These are phyloP conservation scores for Stellera chamaejasme DNA, from an alignment of 345 rosid genomes.

Conservation along the genomic window DNA sequence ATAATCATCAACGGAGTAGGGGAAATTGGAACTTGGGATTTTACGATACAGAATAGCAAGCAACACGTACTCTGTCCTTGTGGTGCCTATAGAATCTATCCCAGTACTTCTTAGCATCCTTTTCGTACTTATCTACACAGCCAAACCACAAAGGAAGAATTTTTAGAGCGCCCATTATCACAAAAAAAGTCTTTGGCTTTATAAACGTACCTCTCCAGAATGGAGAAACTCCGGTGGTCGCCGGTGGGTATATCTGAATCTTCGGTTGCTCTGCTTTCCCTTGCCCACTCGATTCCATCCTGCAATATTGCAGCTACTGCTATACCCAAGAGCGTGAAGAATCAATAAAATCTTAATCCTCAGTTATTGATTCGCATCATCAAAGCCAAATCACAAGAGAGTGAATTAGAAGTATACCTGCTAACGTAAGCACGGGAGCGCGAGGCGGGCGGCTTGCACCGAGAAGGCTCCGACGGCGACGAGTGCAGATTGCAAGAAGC, in stretches of 20 bases:
- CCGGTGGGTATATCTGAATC: slow-evolving; percentile 61
- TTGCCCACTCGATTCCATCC: slow-evolving; percentile 28
- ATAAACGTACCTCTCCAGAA: slow-evolving; percentile 62
- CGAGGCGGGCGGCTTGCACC: too few relatives aligned
- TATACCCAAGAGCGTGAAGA: too few relatives aligned
- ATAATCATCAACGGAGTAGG: too few relatives aligned
- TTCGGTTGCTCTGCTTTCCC: slow-evolving; percentile 28
- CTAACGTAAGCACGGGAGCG: too few relatives aligned
- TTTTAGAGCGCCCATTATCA: not conserved
- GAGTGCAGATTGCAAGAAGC: too few relatives aligned
- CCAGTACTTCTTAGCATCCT: slow-evolving; percentile 86
- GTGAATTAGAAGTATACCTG: too few relatives aligned
- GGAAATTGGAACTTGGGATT: too few relatives aligned
- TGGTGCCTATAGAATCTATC: slow-evolving; percentile 80
- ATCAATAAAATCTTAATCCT: too few relatives aligned
- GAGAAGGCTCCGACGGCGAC: too few relatives aligned
- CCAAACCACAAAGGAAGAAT: slow-evolving; percentile 4
- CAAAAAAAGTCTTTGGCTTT: not conserved
- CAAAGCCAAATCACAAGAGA: not conserved
- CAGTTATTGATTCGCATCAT: not conserved
- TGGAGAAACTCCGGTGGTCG: slow-evolving; percentile 47
- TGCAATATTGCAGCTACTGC: not conserved
- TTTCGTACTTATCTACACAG: slow-evolving; percentile 67
- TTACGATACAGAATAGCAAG: too few relatives aligned
- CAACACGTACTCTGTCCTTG: slow-evolving; percentile 52